Conservation (phyloP, 352 stramenopile genomes). For the Peronospora belbahrii region DNA sequence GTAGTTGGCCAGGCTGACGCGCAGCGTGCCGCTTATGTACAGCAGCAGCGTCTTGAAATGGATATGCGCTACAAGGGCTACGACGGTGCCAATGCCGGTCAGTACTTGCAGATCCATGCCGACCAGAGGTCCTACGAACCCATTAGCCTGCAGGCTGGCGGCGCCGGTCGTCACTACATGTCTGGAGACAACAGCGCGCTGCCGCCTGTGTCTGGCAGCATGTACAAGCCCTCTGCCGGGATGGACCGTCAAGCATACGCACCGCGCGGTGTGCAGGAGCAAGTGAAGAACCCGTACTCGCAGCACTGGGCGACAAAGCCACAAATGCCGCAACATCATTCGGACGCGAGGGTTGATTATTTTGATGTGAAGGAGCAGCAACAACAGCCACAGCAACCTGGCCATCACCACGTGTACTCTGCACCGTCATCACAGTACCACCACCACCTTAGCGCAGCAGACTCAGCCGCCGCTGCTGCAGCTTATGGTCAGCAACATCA, state of each 20-base stretch:
- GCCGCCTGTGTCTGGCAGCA: constrained; percentile 39
- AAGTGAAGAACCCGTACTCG: constrained; percentile 51
- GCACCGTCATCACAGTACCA: constrained; percentile 53
- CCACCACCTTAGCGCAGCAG: constrained; percentile 53
- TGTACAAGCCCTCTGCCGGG: constrained; percentile 32
- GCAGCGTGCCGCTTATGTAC: constrained; percentile 40
- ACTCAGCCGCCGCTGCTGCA: constrained; percentile 46
- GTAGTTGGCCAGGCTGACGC: constrained; percentile 18
- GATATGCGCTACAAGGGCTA: constrained; percentile 77
- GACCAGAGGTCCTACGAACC: constrained; percentile 73
- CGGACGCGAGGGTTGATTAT: constrained; percentile 47
- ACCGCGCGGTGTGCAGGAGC: constrained; percentile 17
- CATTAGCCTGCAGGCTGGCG: constrained; percentile 40
- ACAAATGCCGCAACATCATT: constrained; percentile 31
- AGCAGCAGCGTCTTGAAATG: constrained; percentile 56
- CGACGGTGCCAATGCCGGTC: constrained; percentile 35
- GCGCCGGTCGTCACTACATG: constrained; percentile 40
- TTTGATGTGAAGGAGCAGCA: constrained; percentile 76
- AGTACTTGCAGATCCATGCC: constrained; percentile 66
- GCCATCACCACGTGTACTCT: constrained; percentile 45
- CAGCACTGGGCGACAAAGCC: constrained; percentile 60
- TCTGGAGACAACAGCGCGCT: constrained; percentile 35
- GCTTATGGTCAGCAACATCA: constrained; percentile 46
- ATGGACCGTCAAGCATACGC: constrained; percentile 36
- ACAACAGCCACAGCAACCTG: constrained; percentile 23